These are phyloP conservation scores for Collybia mongolica DNA, from an alignment of 768 basidiomycete species.

Conservation along the genomic window DNA sequence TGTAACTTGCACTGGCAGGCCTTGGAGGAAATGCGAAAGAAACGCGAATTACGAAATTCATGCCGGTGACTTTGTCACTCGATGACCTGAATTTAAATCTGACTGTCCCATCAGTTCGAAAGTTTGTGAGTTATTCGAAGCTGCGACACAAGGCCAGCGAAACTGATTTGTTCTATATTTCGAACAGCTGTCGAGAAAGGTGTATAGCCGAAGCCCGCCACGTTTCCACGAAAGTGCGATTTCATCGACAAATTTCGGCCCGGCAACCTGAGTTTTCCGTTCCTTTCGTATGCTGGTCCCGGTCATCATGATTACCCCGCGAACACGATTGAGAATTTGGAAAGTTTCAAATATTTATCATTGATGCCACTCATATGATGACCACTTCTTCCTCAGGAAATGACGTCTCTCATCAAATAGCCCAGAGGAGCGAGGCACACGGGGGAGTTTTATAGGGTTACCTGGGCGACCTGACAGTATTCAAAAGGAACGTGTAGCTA, in stretches of 20 bases:
- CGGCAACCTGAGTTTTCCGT: slow-evolving; percentile 25
- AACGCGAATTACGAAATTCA: no score
- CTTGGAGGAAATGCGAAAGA: no score
- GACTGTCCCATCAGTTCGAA: no score
- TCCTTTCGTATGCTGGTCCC: slow-evolving; percentile 31
- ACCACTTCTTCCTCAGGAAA: background rate
- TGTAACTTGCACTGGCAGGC: no score
- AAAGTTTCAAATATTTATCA: slow-evolving; percentile 1
- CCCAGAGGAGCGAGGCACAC: slow-evolving; percentile 11
- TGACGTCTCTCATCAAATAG: background rate
- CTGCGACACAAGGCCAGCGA: background rate
- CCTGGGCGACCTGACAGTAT: background rate
- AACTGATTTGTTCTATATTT: no score
- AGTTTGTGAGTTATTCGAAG: background rate
- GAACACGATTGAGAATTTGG: slow-evolving; percentile 2
- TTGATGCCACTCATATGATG: no score
- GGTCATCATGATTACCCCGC: slow-evolving; percentile 13
- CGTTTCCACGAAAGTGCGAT: slow-evolving; percentile 32
- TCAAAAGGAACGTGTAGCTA: background rate
- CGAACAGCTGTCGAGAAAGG: background rate
- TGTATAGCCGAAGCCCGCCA: background rate
- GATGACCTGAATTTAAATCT: no score
- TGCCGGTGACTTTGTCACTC: no score
- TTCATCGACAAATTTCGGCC: slow-evolving; percentile 32
- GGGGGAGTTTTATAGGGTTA: slow-evolving; percentile 3